phyloP scores from a whole-genome alignment of 1,139 yeast genomes.

The Spathaspora sp. region DNA sequence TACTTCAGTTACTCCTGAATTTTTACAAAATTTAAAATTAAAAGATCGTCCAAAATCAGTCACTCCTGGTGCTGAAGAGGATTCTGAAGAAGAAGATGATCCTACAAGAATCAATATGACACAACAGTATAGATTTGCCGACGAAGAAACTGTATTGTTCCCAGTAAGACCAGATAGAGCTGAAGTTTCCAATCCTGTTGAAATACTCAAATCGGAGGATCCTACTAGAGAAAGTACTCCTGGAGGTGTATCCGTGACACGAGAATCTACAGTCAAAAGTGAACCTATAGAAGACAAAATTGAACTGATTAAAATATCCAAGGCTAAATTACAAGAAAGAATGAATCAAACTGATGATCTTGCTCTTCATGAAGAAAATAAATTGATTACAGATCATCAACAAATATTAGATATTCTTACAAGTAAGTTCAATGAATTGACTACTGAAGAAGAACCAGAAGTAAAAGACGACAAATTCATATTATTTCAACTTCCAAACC shows the following conservation, averaged over 20 bases:
- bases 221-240: conserved; percentile 12
- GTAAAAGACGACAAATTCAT: conserved; percentile 31
- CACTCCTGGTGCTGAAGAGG: conserved; percentile 21
- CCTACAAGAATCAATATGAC: conserved; percentile 61
- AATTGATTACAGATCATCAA: conserved; percentile 33
- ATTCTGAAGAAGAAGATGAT: conserved; percentile 35
- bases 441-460: conserved; percentile 13
- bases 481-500: conserved; percentile 71
- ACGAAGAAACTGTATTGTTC: conserved; percentile 43
- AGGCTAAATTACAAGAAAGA: conserved; percentile 31
- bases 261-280: conserved; percentile 36
- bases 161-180: conserved; percentile 43
- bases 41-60: conserved; percentile 24
- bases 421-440: conserved; percentile 22
- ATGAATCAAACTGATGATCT: conserved; percentile 31
- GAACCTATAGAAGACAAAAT: conserved; percentile 32
- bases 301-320: conserved; percentile 25
- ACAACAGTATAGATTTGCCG: conserved; percentile 52
- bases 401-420: conserved; percentile 29
- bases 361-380: conserved; percentile 31
- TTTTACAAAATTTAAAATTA: conserved; percentile 37
- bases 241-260: conserved; percentile 10
- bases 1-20: conserved; percentile 37
- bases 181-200: conserved; percentile 6
- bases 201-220: conserved; percentile 11